Evolutionary conservation across 108 stramenopile species (phyloP).

Genomic region (Cyclostephanos tholiformis): DNA sequence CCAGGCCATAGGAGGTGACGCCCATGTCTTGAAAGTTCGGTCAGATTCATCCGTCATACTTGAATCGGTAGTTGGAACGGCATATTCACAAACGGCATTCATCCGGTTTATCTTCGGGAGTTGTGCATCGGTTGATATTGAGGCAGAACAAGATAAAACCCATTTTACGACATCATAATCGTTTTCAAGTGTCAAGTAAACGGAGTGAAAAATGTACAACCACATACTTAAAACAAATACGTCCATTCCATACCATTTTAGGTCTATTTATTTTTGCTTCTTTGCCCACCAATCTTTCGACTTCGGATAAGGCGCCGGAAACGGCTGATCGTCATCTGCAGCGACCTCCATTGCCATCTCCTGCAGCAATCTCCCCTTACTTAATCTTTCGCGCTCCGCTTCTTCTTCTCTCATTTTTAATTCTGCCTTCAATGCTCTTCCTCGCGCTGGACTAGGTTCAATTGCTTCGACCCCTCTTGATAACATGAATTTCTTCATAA

Average conservation of each 20-base stretch:
- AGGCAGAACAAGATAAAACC: background rate
- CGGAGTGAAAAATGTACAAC: too few relatives aligned
- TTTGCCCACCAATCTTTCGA: constrained; percentile 37
- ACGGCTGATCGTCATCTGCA: constrained; percentile 77
- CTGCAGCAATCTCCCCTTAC: constrained; percentile 50
- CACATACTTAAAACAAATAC: too few relatives aligned
- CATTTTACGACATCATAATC: background rate
- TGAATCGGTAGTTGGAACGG: constrained; percentile 22
- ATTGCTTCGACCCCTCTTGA: constrained; percentile 30
- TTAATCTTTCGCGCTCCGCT: constrained; percentile 43
- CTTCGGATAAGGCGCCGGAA: constrained; percentile 77
- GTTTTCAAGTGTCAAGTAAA: too few relatives aligned
- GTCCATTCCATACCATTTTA: background rate
- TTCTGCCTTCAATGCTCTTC: constrained; percentile 29
- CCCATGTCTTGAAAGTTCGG: constrained; percentile 23
- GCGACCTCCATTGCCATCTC: constrained; percentile 88
- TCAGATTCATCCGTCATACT: constrained; percentile 28
- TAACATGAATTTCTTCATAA: constrained; percentile 84
- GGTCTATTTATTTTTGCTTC: background rate
- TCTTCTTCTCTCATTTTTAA: constrained; percentile 35
- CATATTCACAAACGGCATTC: constrained; percentile 14
- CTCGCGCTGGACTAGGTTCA: constrained; percentile 23
- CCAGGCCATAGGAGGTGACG: constrained; percentile 12
- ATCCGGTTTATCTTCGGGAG: constrained; percentile 39
- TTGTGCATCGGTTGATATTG: constrained; percentile 7